phyloP scores from a whole-genome alignment of 495 filamentous ascomycete species.

The Hypoxylon lenormandii region DNA sequence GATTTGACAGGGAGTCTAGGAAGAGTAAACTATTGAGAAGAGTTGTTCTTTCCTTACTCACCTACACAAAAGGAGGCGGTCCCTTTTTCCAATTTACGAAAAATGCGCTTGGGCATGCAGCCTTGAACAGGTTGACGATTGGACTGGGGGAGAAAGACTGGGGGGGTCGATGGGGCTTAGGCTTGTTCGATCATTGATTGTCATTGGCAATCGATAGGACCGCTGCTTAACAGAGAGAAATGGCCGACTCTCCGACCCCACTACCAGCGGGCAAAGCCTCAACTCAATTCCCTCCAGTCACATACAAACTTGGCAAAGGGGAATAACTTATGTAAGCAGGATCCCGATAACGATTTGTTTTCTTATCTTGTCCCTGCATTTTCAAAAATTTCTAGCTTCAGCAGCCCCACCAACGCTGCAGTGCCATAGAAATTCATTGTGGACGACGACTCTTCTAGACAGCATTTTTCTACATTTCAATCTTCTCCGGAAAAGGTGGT shows the following conservation, averaged over 20 bases:
- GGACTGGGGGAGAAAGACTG: conserved; percentile 22
- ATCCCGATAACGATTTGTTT: too few relatives aligned
- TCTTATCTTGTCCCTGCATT: too few relatives aligned
- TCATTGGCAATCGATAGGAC: conserved; percentile 31
- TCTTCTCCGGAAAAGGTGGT: too few relatives aligned
- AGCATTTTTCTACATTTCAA: too few relatives aligned
- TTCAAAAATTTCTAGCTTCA: too few relatives aligned
- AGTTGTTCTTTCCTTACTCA: conserved; percentile 34
- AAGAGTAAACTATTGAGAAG: conserved; percentile 21
- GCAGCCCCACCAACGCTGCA: too few relatives aligned
- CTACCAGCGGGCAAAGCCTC: neutral
- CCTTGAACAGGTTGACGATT: conserved; percentile 42
- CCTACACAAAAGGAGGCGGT: conserved; percentile 44
- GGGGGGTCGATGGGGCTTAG: conserved; percentile 32
- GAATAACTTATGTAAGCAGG: conserved; percentile 21
- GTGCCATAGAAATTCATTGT: too few relatives aligned
- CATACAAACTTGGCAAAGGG: neutral
- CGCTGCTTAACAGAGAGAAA: conserved; percentile 29
- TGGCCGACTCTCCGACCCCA: conserved; percentile 25
- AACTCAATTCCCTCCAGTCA: conserved; percentile 4
- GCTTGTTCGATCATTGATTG: conserved; percentile 11
- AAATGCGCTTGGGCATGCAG: conserved; percentile 43
- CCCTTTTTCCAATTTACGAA: conserved; percentile 26
- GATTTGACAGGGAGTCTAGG: neutral
- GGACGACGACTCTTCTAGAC: too few relatives aligned